These are phyloP conservation scores for Tillandsia leiboldiana DNA, from an alignment of 176 grass and related monocot genomes.

Conservation along the genomic window DNA sequence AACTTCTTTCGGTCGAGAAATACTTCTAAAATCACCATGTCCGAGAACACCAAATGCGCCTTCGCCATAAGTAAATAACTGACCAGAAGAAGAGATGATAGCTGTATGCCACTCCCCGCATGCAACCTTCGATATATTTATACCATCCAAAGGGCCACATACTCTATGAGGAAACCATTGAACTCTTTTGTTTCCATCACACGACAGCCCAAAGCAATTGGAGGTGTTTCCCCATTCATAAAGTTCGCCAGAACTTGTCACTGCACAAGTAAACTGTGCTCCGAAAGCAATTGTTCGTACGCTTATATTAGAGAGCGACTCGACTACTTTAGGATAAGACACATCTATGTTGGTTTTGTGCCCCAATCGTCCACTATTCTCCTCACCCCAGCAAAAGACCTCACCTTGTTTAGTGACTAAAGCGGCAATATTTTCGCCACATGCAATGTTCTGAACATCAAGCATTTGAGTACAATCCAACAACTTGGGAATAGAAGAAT, in stretches of 20 bases:
- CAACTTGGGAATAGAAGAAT: constrained; percentile 64
- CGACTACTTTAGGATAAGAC: constrained; percentile 27
- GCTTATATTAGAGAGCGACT: constrained; percentile 50
- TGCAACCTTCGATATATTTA: constrained; percentile 65
- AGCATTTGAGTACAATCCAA: constrained; percentile 52
- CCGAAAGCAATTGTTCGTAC: constrained; percentile 71
- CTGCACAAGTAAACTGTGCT: constrained; percentile 63
- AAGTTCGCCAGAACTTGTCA: constrained; percentile 68
- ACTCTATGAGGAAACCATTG: constrained; percentile 72
- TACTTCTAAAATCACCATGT: constrained; percentile 56
- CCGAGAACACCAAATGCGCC: constrained; percentile 94
- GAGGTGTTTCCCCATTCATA: constrained; percentile 66
- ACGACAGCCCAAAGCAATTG: constrained; percentile 30
- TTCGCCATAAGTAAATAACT: constrained; percentile 87
- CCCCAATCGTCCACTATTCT: constrained; percentile 52
- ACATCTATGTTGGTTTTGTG: constrained; percentile 53
- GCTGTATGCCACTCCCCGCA: constrained; percentile 89
- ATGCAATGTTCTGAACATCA: constrained; percentile 57
- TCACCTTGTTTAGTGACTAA: constrained; percentile 87
- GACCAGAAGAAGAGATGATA: constrained; percentile 62
- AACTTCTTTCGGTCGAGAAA: constrained; percentile 64
- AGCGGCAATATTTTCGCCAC: constrained; percentile 77
- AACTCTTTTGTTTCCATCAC: constrained; percentile 30
- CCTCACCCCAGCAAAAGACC: constrained; percentile 89
- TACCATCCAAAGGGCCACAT: constrained; percentile 43